A percentile compares a stretch with the other conserved stretches of the same genome.
phyloP scores from a whole-genome alignment of 2,329 filamentous ascomycete species.

The Sarocladium kiliense region DNA sequence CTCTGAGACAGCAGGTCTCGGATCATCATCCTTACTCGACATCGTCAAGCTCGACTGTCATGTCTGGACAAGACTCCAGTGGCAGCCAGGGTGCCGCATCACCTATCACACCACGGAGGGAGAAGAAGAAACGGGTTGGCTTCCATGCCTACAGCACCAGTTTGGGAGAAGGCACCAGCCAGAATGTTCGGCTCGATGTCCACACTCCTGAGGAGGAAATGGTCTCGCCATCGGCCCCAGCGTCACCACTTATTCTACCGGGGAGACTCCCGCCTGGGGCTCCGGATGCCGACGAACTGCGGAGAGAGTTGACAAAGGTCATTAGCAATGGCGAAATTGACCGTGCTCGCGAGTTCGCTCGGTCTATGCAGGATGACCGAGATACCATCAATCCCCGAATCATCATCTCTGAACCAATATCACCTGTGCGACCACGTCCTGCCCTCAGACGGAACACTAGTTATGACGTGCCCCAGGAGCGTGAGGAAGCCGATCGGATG shows the following conservation, averaged over 20 bases:
- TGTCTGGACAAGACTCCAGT: constrained; percentile 18
- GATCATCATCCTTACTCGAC: constrained; percentile 2
- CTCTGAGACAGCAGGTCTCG: constrained; percentile 7
- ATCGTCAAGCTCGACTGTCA: not conserved
- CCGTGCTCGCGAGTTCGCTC: constrained; percentile 16
- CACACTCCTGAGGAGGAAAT: constrained; percentile 4
- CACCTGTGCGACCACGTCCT: constrained; percentile 17
- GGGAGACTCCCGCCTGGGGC: constrained; percentile 20
- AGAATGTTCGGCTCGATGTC: constrained; percentile 1
- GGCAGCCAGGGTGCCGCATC: constrained; percentile 23
- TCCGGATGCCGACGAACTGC: constrained; percentile 33
- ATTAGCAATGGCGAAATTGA: constrained; percentile 15
- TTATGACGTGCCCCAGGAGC: constrained; percentile 34
- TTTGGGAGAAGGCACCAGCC: not conserved
- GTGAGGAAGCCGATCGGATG: constrained; percentile 33
- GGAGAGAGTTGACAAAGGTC: constrained; percentile 32
- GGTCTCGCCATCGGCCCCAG: constrained; percentile 17
- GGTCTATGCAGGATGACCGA: constrained; percentile 13
- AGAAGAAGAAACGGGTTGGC: constrained; percentile 36
- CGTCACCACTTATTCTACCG: constrained; percentile 18
- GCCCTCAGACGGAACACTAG: constrained; percentile 38
- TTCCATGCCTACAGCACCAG: constrained; percentile 28
- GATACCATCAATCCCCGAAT: constrained; percentile 9
- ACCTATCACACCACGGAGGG: constrained; percentile 25
- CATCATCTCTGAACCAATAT: constrained; percentile 7